Base-by-base conservation (phyloP, 345 rosid species). In the Gynandropsis gynandra region DNA sequence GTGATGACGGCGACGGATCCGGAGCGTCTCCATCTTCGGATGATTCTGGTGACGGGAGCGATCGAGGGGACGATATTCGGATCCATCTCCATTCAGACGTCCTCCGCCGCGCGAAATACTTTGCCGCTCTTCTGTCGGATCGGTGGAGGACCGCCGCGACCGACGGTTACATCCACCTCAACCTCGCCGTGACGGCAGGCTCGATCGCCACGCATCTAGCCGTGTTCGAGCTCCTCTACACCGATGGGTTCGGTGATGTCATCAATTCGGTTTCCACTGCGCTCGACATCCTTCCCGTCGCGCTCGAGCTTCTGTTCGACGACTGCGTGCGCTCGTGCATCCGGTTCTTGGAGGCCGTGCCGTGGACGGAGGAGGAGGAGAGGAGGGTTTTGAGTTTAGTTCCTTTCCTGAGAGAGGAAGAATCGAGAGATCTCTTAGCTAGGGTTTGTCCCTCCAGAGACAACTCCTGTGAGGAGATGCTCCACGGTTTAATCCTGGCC, bases 281-380 rank as follows among this genome's bases (percentile, higher is more conserved):
- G 4, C 76, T 82, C 11, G 83, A 80, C 51, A 54, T 80, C 43
- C 72, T 82, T 13, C 86, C 80, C 0, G 76, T 75, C 31, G 86
- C 86, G 1, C 69, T 80, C 14, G 75, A 77, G 38, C 56, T 82
- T 8, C 68, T 82, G 13, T 82, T 80, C 64, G 90, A 82, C 41
- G 86, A 77, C 40, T 74, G 77, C 56, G 69, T 80, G n/a, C 63
- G 47, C 16, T 52, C 56, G 16, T 77, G 80, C 51, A 70, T 82
- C 8, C 63, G 39, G 19, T 80, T 71, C 66, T 72, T 82, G 1
- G 86, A 82, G 58, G 81, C 78, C 29, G 82, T 80, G 19, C 86
- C 90, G n/a, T 82, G 90, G 90, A 73, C 66, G 31, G 81, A 80
- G 31, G 90, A 75, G 34, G 90, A 80, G 27, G 90, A 82, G 42